A percentile compares a stretch with the other conserved stretches of the same genome.
These are phyloP conservation scores for Cutaneotrichosporon dermatis DNA, from an alignment of 1,284 basidiomycete species.

Conservation along the genomic window DNA sequence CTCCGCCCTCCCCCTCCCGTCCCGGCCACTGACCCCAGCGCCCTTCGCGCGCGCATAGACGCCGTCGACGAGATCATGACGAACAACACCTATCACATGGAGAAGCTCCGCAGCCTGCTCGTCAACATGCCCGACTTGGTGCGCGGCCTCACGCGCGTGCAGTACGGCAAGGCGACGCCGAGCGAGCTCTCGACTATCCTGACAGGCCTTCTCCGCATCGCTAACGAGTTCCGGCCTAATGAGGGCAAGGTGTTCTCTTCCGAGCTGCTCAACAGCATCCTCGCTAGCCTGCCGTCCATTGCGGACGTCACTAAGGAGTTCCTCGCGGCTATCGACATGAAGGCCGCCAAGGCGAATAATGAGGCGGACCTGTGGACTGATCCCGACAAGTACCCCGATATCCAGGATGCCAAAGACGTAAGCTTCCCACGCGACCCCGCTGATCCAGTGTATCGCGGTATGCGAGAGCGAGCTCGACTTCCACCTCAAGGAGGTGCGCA, in stretches of 20 bases:
- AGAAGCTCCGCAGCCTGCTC: slow-evolving; percentile 65
- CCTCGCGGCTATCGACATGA: slow-evolving; percentile 60
- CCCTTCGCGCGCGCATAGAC: slow-evolving; percentile 69
- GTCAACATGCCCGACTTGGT: slow-evolving; percentile 81
- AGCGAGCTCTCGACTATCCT: slow-evolving; percentile 76
- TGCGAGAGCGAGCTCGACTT: slow-evolving; percentile 67
- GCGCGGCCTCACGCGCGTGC: slow-evolving; percentile 79
- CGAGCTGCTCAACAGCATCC: slow-evolving; percentile 64
- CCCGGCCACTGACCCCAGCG: slow-evolving; percentile 48
- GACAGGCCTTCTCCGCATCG: slow-evolving; percentile 69
- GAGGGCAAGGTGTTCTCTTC: slow-evolving; percentile 61
- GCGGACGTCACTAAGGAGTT: slow-evolving; percentile 57
- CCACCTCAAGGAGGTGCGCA: slow-evolving; percentile 71
- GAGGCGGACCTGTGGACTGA: slow-evolving; percentile 73
- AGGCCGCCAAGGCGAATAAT: slow-evolving; percentile 63
- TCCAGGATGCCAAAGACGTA: slow-evolving; percentile 56
- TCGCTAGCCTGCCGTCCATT: slow-evolving; percentile 65
- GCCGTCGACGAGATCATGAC: slow-evolving; percentile 77
- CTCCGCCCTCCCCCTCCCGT: no score
- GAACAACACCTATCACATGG: slow-evolving; percentile 54
- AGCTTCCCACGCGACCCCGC: slow-evolving; percentile 8
- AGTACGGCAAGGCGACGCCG: slow-evolving; percentile 84
- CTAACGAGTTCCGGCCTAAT: slow-evolving; percentile 60
- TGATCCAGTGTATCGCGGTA: slow-evolving; percentile 41
- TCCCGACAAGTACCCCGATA: slow-evolving; percentile 62